Percentiles rank a stretch among this genome's conserved stretches.
Conservation (phyloP, 805 yeast species). For the Wickerhamomyces queroliae region DNA sequence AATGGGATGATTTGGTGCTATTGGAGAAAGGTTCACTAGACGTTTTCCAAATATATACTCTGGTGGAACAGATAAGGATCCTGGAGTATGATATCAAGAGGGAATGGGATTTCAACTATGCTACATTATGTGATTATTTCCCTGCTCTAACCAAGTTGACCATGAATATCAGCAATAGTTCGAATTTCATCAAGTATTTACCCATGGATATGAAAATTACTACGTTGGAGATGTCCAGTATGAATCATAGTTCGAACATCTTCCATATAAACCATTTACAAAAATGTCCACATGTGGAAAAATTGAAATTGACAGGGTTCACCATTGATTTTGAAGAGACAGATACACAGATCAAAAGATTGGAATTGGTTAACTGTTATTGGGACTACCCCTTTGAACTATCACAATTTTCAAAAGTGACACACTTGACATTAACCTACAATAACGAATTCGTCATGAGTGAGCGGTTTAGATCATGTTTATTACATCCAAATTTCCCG, state of each 20-base stretch:
- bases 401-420: constrained; percentile 23
- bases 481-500: neutral
- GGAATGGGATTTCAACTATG: constrained; percentile 31
- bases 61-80: constrained; percentile 22
- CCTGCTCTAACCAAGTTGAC: constrained; percentile 18
- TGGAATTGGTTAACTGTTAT: constrained; percentile 38
- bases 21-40: constrained; percentile 4
- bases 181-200: constrained; percentile 29
- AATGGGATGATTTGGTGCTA: constrained; percentile 6
- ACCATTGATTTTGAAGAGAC: constrained; percentile 37
- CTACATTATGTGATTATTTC: constrained; percentile 17
- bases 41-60: constrained; percentile 1
- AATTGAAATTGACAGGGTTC: constrained; percentile 32
- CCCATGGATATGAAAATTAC: constrained; percentile 11
- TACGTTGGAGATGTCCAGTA: constrained; percentile 18
- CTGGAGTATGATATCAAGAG: constrained; percentile 23
- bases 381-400: constrained; percentile 55
- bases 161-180: constrained; percentile 23
- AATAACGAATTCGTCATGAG: constrained; percentile 28
- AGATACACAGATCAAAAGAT: constrained; percentile 19
- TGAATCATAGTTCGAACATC: constrained; percentile 15
- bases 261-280: constrained; percentile 40
- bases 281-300: constrained; percentile 28
- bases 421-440: constrained; percentile 21
- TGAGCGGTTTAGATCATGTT: constrained; percentile 28